Base-by-base conservation (phyloP, 2,329 filamentous ascomycete species). In the Ambrosiella beaveri region DNA sequence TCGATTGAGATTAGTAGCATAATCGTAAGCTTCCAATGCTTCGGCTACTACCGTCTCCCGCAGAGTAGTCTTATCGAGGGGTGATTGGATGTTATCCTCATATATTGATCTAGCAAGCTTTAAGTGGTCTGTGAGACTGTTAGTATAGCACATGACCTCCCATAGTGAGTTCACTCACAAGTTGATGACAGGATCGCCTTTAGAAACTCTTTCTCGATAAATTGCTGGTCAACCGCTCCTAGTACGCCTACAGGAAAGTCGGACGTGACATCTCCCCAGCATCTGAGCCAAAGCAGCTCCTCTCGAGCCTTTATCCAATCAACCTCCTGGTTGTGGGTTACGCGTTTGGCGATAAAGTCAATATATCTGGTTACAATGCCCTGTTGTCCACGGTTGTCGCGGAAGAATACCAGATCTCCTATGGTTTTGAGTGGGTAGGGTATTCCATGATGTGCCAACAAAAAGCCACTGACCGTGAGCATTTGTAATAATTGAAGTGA, bases 1-100 rank as follows among this genome's bases (percentile, higher is more conserved):
- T 58, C 80, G 80, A 64, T 91, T 89, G 0, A 85, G 85, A 64
- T 93, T 93, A 19, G 84, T 86, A 2, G 87, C 86, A 65, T 87
- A 87, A 65, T 93, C 87, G 65, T 89, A 93, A 3, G 84, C 78
- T 57, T 78, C 75, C 71, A 89, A 77, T 1, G 84, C 83, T 52
- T 81, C 75, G 1, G 74, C 73, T 47, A 86, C 71, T 7, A 88
- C 72, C 1, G 80, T 79, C 3, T 80, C 75, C 64, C 81, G 78
- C 1, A 88, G 69, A 6, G 74, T 67, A 2, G 75, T 68, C 2
- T 66, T 64, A 1, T 75, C 65, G 2, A 87, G 71, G 3, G 77
- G 75, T 2, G 67, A 68, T 15, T 78, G 71, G 1, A 70, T 65
- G 0, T 73, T 70, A 35, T 76, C 72, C 63, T 82, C 77, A 56